phyloP scores from a whole-genome alignment of 2,329 filamentous ascomycete genomes.

The Aspergillus sp. region DNA sequence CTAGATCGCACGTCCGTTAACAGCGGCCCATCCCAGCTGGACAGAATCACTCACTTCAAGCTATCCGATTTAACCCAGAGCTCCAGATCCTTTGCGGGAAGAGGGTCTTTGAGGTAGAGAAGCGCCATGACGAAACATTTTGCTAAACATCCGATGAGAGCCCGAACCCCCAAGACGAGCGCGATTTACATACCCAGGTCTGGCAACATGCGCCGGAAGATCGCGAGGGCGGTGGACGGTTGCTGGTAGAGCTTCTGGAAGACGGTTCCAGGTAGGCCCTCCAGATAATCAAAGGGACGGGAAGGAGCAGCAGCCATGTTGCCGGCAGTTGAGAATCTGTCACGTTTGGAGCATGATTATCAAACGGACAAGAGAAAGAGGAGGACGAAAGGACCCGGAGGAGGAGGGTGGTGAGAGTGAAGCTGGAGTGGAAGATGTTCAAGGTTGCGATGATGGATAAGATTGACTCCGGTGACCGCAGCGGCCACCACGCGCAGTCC shows the following conservation, averaged over 20 bases:
- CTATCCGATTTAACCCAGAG: constrained; percentile 75
- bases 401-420: neutral
- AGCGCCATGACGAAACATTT: constrained; percentile 96
- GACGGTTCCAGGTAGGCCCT: constrained; percentile 83
- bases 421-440: neutral
- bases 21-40: neutral
- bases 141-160: constrained; percentile 50
- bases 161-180: neutral
- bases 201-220: constrained; percentile 95
- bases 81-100: constrained; percentile 78
- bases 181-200: constrained; percentile 65
- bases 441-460: constrained; percentile 12
- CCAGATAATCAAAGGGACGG: constrained; percentile 82
- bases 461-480: constrained; percentile 25
- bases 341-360: constrained; percentile 28
- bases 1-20: constrained; percentile 38
- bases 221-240: constrained; percentile 89
- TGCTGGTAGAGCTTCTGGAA: constrained; percentile 93
- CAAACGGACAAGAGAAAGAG: constrained; percentile 8
- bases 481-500: constrained; percentile 30
- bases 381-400: constrained; percentile 9
- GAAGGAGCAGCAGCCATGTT: constrained; percentile 57
- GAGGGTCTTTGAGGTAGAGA: constrained; percentile 81
- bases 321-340: constrained; percentile 21
- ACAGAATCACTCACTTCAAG: constrained; percentile 46